Base-by-base conservation (phyloP, 2,329 filamentous ascomycete species). In the Lojkania enalia region DNA sequence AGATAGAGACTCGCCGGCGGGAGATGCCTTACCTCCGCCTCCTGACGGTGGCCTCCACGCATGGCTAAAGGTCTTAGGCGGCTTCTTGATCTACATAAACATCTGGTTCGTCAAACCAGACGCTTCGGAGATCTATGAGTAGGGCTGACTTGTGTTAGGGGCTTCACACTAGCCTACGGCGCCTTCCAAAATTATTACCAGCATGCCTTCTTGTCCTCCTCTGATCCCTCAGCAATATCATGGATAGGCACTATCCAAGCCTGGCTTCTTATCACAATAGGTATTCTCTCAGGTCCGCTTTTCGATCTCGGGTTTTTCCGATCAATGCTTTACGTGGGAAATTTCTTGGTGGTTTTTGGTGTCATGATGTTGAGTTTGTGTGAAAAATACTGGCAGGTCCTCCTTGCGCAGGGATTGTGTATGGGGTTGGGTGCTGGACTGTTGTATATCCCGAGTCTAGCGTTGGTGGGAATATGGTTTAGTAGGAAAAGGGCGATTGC, bases 351-450 rank as follows among this genome's bases (percentile, higher is more conserved):
- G 32, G 77, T 85, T 3, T 78, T 85, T 41, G 78, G 80, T 3
- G 64, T 85, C 9, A 84, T 86, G 79, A 83, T 84, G 80, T 71
- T 80, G 1, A 79, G 75, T 16, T 60, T 85, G 51, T 82, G 70
- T 35, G 77, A 70, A 3, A 53, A 75, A 39, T 81, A 79, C 52
- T 81, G 78, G 60, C 78, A 81, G 45, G 74, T 80, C 41, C 65
- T 81, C 31, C 72, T 82, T 3, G 70, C 77, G 0, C 80, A 83
- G 51, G 77, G 76, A 1, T 64, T 82, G 4, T 81, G 77, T 58
- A 77, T 71, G 65, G 67, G 67, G 0, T 27, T 66, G 3, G 67
- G 67, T 1, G 66, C 67, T 0, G 67, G 67, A 0, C 40, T 71
- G 21, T 35, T 71, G 3, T 71, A 70, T 33, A 64, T 71, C 5